These are phyloP conservation scores for Volvox africanus DNA, from an alignment of 139 green algal genomes.

Conservation along the genomic window DNA sequence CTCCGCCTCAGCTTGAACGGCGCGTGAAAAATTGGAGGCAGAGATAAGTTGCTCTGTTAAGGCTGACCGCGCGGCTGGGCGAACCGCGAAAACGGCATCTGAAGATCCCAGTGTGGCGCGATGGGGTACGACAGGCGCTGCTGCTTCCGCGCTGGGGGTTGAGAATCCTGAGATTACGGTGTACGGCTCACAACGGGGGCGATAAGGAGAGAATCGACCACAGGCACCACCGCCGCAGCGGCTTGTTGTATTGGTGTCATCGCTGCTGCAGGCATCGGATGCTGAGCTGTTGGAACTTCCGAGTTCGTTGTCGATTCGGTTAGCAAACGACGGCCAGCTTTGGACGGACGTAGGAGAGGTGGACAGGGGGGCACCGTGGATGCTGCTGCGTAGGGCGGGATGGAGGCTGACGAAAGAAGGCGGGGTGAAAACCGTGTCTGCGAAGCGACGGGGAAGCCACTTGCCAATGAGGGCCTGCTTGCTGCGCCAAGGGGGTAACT, in stretches of 20 bases:
- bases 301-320: neutral
- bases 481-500: conserved; percentile 35
- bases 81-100: too few species aligned
- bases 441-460: conserved; percentile 38
- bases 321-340: neutral
- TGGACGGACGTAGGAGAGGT: conserved; percentile 5
- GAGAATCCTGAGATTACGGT: neutral
- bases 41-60: conserved; percentile 1
- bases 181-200: neutral
- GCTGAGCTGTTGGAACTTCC: neutral
- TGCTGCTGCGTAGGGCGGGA: conserved; percentile 19
- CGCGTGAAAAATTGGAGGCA: neutral
- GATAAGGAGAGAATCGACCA: neutral
- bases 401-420: neutral
- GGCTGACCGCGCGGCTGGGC: neutral
- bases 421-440: neutral
- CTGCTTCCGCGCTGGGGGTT: neutral
- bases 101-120: neutral
- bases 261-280: neutral
- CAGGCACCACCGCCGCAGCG: too few species aligned
- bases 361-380: conserved; percentile 9
- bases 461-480: conserved; percentile 13
- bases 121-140: too few species aligned
- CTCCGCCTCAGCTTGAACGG: neutral
- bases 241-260: neutral